Percentiles rank a stretch among this genome's conserved stretches.
phyloP scores from a whole-genome alignment of 2,329 filamentous ascomycete species.

The Aspergillus fumigatus region DNA sequence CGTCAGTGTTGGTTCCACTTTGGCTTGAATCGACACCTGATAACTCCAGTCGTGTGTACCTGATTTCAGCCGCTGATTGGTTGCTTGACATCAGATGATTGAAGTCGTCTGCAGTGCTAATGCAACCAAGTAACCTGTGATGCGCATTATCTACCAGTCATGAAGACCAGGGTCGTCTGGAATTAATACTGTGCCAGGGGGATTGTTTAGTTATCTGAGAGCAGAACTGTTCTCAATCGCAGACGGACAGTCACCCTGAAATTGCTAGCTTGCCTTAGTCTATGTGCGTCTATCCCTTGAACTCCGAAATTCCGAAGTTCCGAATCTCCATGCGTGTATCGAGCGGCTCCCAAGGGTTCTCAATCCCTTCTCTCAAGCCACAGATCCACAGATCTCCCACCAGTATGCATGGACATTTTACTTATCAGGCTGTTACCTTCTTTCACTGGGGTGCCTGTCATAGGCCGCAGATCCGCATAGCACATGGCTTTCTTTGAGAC shows the following conservation, averaged over 20 bases:
- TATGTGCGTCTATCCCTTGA: neutral
- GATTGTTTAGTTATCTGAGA: neutral
- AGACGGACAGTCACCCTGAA: neutral
- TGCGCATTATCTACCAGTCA: constrained; percentile 5
- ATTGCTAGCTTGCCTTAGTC: neutral
- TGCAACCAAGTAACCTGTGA: constrained; percentile 15
- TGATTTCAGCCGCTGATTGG: constrained; percentile 6
- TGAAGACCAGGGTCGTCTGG: neutral
- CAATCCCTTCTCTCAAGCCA: neutral
- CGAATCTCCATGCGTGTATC: neutral
- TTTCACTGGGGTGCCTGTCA: neutral
- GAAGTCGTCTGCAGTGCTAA: constrained; percentile 17
- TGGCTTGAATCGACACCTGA: constrained; percentile 8
- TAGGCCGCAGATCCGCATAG: neutral
- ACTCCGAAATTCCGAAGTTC: neutral
- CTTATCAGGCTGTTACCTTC: too few species aligned
- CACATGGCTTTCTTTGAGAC: neutral
- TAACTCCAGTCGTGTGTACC: neutral
- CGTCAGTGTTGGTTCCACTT: constrained; percentile 7
- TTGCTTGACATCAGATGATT: constrained; percentile 18
- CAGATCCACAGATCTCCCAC: neutral
- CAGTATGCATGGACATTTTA: too few species aligned
- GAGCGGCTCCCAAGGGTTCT: neutral
- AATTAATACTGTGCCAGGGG: neutral
- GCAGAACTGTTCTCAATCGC: neutral